Percentiles rank a stretch among this genome's conserved stretches.
phyloP scores from a whole-genome alignment of 2,329 filamentous ascomycete species.

The Tolypocladium album region DNA sequence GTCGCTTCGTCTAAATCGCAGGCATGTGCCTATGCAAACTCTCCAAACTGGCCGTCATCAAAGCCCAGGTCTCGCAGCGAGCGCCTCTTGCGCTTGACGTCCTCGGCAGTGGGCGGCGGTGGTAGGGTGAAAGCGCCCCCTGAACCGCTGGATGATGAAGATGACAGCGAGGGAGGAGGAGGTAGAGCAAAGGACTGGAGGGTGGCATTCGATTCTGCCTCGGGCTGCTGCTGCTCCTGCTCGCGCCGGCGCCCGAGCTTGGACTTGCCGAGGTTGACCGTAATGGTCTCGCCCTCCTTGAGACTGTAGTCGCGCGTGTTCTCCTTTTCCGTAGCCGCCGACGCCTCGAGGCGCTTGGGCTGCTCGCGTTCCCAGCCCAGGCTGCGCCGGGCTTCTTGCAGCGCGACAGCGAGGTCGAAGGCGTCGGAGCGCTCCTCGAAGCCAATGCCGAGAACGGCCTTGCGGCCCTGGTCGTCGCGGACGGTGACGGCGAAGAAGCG shows the following conservation, averaged over 20 bases:
- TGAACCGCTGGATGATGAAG: conserved; percentile 5
- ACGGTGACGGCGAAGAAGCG: conserved; percentile 81
- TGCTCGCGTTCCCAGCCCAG: conserved; percentile 45
- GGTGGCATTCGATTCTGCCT: conserved; percentile 11
- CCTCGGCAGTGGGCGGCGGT: conserved; percentile 54
- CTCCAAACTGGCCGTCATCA: conserved; percentile 80
- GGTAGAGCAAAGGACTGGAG: conserved; percentile 59
- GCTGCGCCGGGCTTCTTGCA: conserved; percentile 68
- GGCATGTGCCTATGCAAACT: conserved; percentile 47
- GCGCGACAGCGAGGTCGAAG: conserved; percentile 72
- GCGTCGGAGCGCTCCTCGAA: conserved; percentile 81
- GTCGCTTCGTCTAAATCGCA: neutral
- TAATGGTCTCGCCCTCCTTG: conserved; percentile 85
- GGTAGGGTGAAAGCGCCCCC: conserved; percentile 44
- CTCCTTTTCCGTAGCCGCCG: conserved; percentile 21
- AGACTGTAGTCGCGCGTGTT: conserved; percentile 61
- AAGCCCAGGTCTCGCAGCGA: conserved; percentile 62
- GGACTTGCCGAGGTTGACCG: conserved; percentile 57
- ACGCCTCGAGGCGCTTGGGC: conserved; percentile 7
- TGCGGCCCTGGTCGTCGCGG: conserved; percentile 61
- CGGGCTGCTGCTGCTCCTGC: conserved; percentile 10
- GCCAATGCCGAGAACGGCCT: conserved; percentile 72
- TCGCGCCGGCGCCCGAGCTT: conserved; percentile 39
- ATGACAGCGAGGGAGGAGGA: conserved; percentile 44
- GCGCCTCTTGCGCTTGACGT: conserved; percentile 48